Evolutionary conservation across 805 yeast species (phyloP), one percentile per base, ranked within the genome.

Genomic region (Pichia nanzhaoensis): DNA sequence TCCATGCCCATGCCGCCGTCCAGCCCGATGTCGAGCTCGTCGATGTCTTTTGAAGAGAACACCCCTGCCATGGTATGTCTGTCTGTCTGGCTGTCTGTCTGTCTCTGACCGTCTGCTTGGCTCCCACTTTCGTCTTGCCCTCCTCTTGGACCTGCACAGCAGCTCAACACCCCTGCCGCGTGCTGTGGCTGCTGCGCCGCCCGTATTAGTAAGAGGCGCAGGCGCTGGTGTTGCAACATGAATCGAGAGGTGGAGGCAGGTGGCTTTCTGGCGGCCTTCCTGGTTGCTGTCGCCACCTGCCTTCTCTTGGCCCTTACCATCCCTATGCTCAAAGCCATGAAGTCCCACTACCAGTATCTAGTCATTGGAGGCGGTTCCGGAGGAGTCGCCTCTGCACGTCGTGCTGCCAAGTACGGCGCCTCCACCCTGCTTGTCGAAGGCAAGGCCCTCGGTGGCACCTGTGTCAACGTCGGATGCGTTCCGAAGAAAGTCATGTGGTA

Each of bases 341-440:
- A 61, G 41, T 61, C 68, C 41, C 91, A 87, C 63, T 93, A 80
- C 73, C 89, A 93, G 59, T 91, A 86, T 63, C 70, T 93, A 42
- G 99, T 93, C 47, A 93, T 93, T 54, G 99, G 99, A 42, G 99
- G 99, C 47, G 99, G 99, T 13, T 88, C 96, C 32, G 99, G 98
- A 39, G 99, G 99, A 55, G 97, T 93, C 37, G 96, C 99, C n/a
- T 82, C 95, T 18, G 95, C 97, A 14, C 81, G 99, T 66, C 80
- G 98, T 57, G 98, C 99, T 12, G 96, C 98, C 32, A 75, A 79
- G 28, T 79, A 90, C 56, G 99, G 99, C 21, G 95, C 95, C 21
- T 87, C 88, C 55, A 82, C 93, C 1, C 70, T 90, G 43, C 60
- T 93, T 18, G 73, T 93, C 44, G 99, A 93, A 66, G 78, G 86